A percentile compares a stretch with the other conserved stretches of the same genome.
phyloP scores from a whole-genome alignment of 2,329 filamentous ascomycete genomes.

The Cryphonectria nitschkei region DNA sequence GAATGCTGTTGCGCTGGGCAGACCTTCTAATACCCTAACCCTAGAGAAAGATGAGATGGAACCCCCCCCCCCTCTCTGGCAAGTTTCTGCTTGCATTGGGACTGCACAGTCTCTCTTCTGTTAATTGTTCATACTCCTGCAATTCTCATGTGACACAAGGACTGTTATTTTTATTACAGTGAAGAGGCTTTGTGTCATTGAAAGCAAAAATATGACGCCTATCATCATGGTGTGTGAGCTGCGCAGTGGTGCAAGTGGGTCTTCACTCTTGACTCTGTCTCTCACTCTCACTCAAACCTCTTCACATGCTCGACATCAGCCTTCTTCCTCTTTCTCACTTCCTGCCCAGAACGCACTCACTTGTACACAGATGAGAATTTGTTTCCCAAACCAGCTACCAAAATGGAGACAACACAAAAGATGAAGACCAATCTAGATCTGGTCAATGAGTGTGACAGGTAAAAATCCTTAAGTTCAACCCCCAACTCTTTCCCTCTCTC shows the following conservation, averaged over 20 bases:
- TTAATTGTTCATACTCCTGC: neutral
- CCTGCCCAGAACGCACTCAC: neutral
- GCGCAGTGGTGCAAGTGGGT: neutral
- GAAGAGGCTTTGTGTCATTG: neutral
- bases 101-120: neutral
- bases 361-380: neutral
- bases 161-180: neutral
- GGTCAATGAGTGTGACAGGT: slow-evolving; percentile 28
- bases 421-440: slow-evolving; percentile 24
- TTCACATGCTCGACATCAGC: neutral
- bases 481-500: neutral
- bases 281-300: neutral
- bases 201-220: neutral
- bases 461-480: neutral
- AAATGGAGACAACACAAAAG: slow-evolving; percentile 10
- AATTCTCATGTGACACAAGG: neutral
- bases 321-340: neutral
- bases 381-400: slow-evolving; percentile 25
- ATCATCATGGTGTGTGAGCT: neutral
- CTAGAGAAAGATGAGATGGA: neutral
- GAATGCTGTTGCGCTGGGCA: neutral
- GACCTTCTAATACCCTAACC: neutral
- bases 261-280: neutral
- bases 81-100: neutral
- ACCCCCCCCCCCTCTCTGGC: too few relatives aligned